phyloP scores from a whole-genome alignment of 768 basidiomycete genomes.

The Lactarius vividus region DNA sequence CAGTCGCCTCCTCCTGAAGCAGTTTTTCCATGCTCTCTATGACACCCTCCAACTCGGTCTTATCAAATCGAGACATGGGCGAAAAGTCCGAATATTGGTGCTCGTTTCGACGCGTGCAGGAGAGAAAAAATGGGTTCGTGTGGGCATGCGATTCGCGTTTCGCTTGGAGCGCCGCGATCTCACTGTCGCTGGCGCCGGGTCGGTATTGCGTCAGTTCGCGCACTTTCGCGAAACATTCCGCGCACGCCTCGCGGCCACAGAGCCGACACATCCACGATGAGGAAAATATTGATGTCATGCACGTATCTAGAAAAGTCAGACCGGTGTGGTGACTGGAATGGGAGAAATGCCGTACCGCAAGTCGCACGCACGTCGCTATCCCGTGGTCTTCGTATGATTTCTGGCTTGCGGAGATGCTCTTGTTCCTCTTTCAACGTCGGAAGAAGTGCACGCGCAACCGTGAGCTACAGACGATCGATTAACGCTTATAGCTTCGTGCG shows the following conservation, averaged over 20 bases:
- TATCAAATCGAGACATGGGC: conserved; percentile 75
- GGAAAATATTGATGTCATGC: conserved; percentile 90
- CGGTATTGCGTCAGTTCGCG: conserved; percentile 57
- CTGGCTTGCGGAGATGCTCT: conserved; percentile 52
- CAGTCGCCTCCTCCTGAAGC: conserved; percentile 33
- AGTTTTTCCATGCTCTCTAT: conserved; percentile 69
- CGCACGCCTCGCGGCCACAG: conserved; percentile 88
- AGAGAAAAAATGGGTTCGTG: conserved; percentile 70
- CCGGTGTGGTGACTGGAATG: conserved; percentile 1
- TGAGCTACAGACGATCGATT: conserved; percentile 43
- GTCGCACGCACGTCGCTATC: conserved; percentile 83
- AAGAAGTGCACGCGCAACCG: conserved; percentile 65
- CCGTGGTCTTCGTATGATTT: conserved; percentile 67
- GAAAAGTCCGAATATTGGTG: conserved; percentile 68
- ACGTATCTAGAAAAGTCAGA: conserved; percentile 61
- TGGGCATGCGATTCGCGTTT: conserved; percentile 60
- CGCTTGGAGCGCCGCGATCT: conserved; percentile 48
- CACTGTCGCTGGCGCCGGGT: conserved; percentile 45
- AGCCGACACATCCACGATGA: conserved; percentile 87
- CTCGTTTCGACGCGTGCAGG: conserved; percentile 68
- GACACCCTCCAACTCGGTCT: conserved; percentile 58
- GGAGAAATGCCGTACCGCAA: conserved; percentile 56
- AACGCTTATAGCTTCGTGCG: not conserved
- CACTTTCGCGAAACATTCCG: conserved; percentile 76
- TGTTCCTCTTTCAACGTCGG: conserved; percentile 65